A percentile compares a stretch with the other conserved stretches of the same genome.
phyloP scores from a whole-genome alignment of 768 basidiomycete species.

The Phanerochaete sordida region DNA sequence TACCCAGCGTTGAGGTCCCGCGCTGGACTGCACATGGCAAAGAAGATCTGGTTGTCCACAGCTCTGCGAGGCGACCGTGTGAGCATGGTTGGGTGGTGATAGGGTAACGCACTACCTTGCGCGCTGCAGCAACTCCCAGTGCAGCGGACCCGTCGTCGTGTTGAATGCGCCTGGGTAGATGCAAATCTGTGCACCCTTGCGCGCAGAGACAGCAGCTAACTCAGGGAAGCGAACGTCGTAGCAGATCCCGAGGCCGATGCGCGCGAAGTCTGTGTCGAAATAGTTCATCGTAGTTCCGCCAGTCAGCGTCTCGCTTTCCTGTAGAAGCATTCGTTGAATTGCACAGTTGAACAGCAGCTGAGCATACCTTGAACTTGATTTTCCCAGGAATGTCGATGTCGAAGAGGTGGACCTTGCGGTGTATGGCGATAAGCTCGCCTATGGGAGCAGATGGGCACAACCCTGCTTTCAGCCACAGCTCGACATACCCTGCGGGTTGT shows the following conservation, averaged over 20 bases:
- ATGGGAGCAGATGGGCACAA: neutral
- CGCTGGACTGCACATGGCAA: conserved; percentile 95
- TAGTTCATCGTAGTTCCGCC: conserved; percentile 71
- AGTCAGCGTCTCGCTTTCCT: conserved; percentile 88
- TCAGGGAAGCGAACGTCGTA: conserved; percentile 97
- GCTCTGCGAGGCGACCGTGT: conserved; percentile 43
- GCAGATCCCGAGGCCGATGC: conserved; percentile 93
- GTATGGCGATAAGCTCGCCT: conserved; percentile 84
- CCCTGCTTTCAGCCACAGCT: neutral
- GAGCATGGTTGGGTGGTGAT: neutral
- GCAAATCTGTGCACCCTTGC: conserved; percentile 82
- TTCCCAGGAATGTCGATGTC: conserved; percentile 96
- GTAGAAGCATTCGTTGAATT: neutral
- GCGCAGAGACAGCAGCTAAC: conserved; percentile 85
- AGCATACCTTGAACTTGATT: conserved; percentile 79
- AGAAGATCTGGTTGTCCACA: conserved; percentile 94
- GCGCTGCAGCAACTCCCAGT: conserved; percentile 92
- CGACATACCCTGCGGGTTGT: conserved; percentile 66
- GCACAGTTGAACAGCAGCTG: neutral
- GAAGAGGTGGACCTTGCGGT: conserved; percentile 95
- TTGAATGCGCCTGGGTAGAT: conserved; percentile 97
- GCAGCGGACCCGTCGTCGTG: conserved; percentile 88
- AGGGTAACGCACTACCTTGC: conserved; percentile 51
- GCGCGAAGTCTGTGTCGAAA: conserved; percentile 99
- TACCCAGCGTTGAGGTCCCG: conserved; percentile 78